Evolutionary conservation across 306 rosid species (phyloP).

Genomic region (Prunus salicina): DNA sequence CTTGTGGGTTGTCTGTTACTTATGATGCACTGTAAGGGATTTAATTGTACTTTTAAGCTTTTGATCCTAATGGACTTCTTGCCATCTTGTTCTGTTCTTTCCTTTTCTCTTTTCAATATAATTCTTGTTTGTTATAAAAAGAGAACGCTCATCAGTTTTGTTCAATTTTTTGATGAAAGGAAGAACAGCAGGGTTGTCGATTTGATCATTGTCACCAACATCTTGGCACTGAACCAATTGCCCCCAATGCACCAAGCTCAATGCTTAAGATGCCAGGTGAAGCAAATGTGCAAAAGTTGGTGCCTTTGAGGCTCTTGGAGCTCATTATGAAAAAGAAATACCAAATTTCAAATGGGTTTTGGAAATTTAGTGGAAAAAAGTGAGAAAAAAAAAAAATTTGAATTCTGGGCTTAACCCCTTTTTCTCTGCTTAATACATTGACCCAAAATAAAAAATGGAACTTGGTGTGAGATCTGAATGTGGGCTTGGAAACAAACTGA

Average conservation of each 20-base stretch:
- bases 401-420: not conserved
- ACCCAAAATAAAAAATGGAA: not conserved
- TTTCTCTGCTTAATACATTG: too few species aligned
- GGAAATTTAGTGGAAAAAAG: not conserved
- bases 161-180: slow-evolving; percentile 36
- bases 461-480: not conserved
- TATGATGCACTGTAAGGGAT: too few species aligned
- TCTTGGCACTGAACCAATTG: slow-evolving; percentile 46
- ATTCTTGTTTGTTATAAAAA: too few species aligned
- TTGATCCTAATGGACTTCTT: too few species aligned
- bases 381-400: not conserved
- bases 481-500: slow-evolving; percentile 13
- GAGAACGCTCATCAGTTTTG: too few species aligned
- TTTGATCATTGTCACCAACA: slow-evolving; percentile 42
- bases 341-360: not conserved
- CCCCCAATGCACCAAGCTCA: slow-evolving; percentile 38
- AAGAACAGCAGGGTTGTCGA: slow-evolving; percentile 61
- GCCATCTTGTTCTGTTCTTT: too few species aligned
- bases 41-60: too few species aligned
- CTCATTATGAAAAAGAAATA: slow-evolving; percentile 20
- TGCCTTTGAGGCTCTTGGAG: slow-evolving; percentile 21
- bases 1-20: too few species aligned
- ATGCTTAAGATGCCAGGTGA: slow-evolving; percentile 25
- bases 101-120: too few species aligned
- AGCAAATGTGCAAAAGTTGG: slow-evolving; percentile 12